Conservation (phyloP, 1,139 yeast genomes). For the Candida glucosophila region DNA sequence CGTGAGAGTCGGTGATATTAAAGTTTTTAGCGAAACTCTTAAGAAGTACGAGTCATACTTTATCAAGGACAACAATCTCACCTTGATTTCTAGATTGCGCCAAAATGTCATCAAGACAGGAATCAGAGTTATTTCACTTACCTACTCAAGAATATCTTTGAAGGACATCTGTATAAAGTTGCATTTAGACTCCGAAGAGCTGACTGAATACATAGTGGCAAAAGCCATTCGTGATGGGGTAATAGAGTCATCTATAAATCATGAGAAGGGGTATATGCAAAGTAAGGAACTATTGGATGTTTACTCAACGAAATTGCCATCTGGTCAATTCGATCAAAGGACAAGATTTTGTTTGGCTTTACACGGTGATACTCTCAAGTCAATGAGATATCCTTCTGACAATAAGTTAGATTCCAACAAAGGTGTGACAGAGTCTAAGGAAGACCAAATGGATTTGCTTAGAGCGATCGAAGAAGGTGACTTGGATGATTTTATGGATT, state of each 20-base stretch:
- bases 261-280: slow-evolving; percentile 86
- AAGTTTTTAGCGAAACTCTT: slow-evolving; percentile 70
- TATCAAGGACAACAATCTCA: slow-evolving; percentile 72
- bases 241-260: slow-evolving; percentile 89
- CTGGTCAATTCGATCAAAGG: slow-evolving; percentile 83
- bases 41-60: slow-evolving; percentile 54
- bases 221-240: slow-evolving; percentile 97
- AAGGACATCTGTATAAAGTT: slow-evolving; percentile 86
- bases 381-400: slow-evolving; percentile 81
- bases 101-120: slow-evolving; percentile 98
- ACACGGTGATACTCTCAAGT: slow-evolving; percentile 88
- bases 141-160: slow-evolving; percentile 85
- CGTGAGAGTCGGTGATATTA: slow-evolving; percentile 85
- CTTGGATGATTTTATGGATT: slow-evolving; percentile 42
- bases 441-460: slow-evolving; percentile 37
- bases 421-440: slow-evolving; percentile 24
- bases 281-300: slow-evolving; percentile 80
- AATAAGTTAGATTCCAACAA: slow-evolving; percentile 21
- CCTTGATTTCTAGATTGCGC: slow-evolving; percentile 80
- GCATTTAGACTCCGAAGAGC: slow-evolving; percentile 87
- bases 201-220: slow-evolving; percentile 93
- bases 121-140: slow-evolving; percentile 82
- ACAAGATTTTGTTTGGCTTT: slow-evolving; percentile 84
- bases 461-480: slow-evolving; percentile 44
- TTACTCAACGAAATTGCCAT: slow-evolving; percentile 84